A percentile compares a stretch with the other conserved stretches of the same genome.
phyloP scores from a whole-genome alignment of 163 green algal genomes.

The Chlorella variabilis region DNA sequence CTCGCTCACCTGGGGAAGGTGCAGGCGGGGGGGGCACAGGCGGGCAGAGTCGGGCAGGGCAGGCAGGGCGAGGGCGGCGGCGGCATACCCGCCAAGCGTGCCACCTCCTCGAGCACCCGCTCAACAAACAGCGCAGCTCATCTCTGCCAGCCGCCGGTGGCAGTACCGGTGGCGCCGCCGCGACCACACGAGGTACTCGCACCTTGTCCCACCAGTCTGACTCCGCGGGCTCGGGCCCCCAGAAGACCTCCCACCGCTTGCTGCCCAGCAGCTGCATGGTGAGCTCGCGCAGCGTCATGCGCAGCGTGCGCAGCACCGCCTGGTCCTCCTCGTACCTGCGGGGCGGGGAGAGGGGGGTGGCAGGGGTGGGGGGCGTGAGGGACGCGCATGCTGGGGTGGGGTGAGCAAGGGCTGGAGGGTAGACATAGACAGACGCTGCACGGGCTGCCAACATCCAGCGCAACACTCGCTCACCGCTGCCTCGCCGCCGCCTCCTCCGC shows the following conservation, averaged over 20 bases:
- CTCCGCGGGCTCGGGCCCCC: constrained; percentile 59
- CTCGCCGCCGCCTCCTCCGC: constrained; percentile 37
- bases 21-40: not conserved
- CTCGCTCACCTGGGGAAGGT: constrained; percentile 33
- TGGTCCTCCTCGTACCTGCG: constrained; percentile 71
- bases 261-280: constrained; percentile 64
- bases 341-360: not conserved
- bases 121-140: too few species aligned
- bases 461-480: constrained; percentile 24
- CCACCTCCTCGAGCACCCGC: too few species aligned
- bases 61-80: not conserved
- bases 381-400: not conserved
- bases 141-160: too few species aligned
- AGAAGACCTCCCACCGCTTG: constrained; percentile 60
- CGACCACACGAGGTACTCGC: not conserved
- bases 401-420: not conserved
- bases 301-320: constrained; percentile 70
- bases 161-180: too few species aligned
- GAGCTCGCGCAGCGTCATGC: constrained; percentile 81
- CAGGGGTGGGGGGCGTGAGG: not conserved
- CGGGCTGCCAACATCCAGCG: not conserved
- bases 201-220: constrained; percentile 63
- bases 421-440: not conserved
- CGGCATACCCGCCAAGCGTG: too few species aligned
- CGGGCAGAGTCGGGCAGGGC: not conserved